phyloP scores from a whole-genome alignment of 2,329 filamentous ascomycete genomes.

The Clarireedia sp. region DNA sequence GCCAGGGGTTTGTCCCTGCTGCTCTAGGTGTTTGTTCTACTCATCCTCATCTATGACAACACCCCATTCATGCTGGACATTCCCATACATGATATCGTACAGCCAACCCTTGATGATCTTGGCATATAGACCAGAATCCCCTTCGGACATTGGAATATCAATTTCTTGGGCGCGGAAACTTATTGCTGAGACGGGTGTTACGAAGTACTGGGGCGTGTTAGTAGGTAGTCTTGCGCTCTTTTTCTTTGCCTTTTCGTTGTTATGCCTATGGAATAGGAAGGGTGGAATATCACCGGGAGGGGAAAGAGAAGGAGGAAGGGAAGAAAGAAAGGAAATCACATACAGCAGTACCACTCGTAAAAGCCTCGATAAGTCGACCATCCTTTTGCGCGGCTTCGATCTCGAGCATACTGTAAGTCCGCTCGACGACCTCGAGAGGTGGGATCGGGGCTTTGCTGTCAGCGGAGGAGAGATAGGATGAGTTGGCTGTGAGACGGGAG shows the following conservation, averaged over 20 bases:
- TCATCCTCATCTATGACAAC: conserved; percentile 52
- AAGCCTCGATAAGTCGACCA: conserved; percentile 73
- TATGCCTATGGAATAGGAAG: background rate
- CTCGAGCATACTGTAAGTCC: conserved; percentile 73
- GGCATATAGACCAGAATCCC: conserved; percentile 45
- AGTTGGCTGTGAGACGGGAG: conserved; percentile 45
- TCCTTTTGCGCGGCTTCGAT: conserved; percentile 64
- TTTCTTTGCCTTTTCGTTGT: background rate
- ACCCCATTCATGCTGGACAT: conserved; percentile 60
- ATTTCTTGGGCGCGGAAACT: conserved; percentile 59
- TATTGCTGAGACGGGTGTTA: conserved; percentile 60
- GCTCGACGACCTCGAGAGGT: conserved; percentile 66
- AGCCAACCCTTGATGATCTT: conserved; percentile 57
- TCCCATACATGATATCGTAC: conserved; percentile 67
- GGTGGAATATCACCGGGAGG: background rate
- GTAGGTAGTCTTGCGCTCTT: background rate
- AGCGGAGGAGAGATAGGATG: conserved; percentile 10
- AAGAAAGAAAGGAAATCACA: conserved; percentile 32
- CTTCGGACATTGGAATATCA: conserved; percentile 50
- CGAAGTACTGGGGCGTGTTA: conserved; percentile 49
- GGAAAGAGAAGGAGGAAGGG: background rate
- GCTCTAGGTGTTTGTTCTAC: background rate
- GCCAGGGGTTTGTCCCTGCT: too few relatives aligned
- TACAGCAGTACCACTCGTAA: conserved; percentile 79
- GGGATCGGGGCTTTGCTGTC: conserved; percentile 24